These are phyloP conservation scores for Aspergillus persii DNA, from an alignment of 2,329 filamentous ascomycete genomes.

Conservation along the genomic window DNA sequence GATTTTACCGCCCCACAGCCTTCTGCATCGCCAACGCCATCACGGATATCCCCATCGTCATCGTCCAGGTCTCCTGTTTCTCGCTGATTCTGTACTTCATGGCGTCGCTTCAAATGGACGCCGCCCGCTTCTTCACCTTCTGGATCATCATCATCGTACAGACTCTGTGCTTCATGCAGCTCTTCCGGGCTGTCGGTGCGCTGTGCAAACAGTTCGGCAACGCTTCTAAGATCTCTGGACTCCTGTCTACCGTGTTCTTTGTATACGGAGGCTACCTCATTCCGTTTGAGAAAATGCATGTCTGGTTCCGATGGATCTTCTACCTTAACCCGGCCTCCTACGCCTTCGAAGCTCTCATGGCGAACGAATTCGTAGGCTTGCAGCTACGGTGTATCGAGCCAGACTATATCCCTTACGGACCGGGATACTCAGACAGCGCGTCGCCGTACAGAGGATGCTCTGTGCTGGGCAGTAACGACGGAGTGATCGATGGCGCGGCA, in stretches of 20 bases:
- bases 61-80: conserved; percentile 57
- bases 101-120: conserved; percentile 51
- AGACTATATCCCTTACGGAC: conserved; percentile 46
- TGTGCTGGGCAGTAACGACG: conserved; percentile 30
- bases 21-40: conserved; percentile 57
- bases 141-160: conserved; percentile 53
- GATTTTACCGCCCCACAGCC: conserved; percentile 62
- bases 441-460: conserved; percentile 31
- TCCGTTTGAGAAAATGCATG: conserved; percentile 57
- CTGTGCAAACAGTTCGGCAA: conserved; percentile 47
- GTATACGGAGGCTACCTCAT: conserved; percentile 63
- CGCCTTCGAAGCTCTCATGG: conserved; percentile 64
- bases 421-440: conserved; percentile 34
- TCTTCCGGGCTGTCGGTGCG: conserved; percentile 50
- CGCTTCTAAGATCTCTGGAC: conserved; percentile 47
- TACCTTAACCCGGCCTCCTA: conserved; percentile 66
- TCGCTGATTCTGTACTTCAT: conserved; percentile 61
- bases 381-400: conserved; percentile 54
- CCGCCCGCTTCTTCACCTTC: conserved; percentile 60
- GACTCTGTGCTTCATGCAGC: conserved; percentile 52
- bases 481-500: conserved; percentile 48
- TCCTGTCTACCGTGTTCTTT: conserved; percentile 44
- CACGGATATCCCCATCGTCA: conserved; percentile 55
- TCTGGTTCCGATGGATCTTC: conserved; percentile 61
- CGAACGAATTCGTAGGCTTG: conserved; percentile 65